Evolutionary conservation across 1,139 yeast genomes (phyloP).

Genomic region (Yamadazyma spencermartinsiae): DNA sequence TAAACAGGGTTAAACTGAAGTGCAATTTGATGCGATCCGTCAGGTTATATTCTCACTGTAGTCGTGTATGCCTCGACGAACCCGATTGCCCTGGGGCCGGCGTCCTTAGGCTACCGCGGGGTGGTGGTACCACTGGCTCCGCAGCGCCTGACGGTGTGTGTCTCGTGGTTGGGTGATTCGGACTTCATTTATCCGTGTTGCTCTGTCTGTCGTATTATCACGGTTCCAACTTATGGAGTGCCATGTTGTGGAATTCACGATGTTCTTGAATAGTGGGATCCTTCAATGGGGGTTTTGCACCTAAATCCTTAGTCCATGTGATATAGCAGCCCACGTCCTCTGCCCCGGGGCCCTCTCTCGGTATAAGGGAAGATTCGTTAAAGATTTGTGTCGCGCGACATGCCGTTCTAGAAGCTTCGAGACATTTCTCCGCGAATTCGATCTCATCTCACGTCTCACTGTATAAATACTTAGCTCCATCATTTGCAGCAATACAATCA

Average conservation of each 20-base stretch:
- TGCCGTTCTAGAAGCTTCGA: not conserved
- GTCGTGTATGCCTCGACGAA: not conserved
- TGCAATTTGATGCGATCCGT: not conserved
- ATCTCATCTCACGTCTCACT: slow-evolving; percentile 1
- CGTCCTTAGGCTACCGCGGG: too few species aligned
- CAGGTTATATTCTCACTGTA: not conserved
- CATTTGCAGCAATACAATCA: not conserved
- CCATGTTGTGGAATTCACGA: too few species aligned
- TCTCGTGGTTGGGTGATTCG: not conserved
- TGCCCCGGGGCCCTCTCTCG: not conserved
- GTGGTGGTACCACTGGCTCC: not conserved
- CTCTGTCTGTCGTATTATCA: too few species aligned
- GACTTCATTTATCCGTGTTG: slow-evolving; percentile 1
- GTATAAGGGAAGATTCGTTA: not conserved
- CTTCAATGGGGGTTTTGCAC: too few species aligned
- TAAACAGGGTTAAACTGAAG: not conserved
- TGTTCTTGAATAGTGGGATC: too few species aligned
- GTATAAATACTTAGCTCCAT: not conserved
- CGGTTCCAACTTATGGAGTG: too few species aligned
- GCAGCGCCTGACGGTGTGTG: not conserved
- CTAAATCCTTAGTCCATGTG: too few species aligned
- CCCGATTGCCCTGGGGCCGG: not conserved
- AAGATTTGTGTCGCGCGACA: slow-evolving; percentile 1
- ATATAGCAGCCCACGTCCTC: not conserved
- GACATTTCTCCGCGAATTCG: not conserved